Conservation (phyloP, 179 eudicot species). For the Spinacia oleracea region DNA sequence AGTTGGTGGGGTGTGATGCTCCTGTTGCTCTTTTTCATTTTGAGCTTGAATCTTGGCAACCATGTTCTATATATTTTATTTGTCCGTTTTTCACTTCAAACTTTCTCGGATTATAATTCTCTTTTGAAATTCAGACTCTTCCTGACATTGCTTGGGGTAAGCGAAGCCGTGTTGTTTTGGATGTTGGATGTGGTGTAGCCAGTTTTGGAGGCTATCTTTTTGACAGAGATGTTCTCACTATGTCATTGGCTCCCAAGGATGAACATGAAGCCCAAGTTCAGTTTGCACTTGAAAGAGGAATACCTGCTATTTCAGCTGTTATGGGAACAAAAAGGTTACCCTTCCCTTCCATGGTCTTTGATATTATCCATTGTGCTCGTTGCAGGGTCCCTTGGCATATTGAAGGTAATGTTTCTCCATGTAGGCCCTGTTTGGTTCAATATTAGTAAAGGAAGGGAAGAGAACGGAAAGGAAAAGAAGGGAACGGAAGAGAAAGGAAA, state of each 20-base stretch:
- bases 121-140: constrained; percentile 29
- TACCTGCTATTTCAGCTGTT: constrained; percentile 49
- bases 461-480: too few species aligned
- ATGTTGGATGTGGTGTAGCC: constrained; percentile 54
- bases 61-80: background rate
- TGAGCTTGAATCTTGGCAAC: background rate
- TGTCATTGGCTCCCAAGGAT: constrained; percentile 52
- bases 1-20: background rate
- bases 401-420: constrained; percentile 41
- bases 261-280: constrained; percentile 56
- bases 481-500: too few species aligned
- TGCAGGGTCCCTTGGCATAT: constrained; percentile 54
- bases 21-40: background rate
- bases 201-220: constrained; percentile 51
- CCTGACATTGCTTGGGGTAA: constrained; percentile 46
- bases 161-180: constrained; percentile 40
- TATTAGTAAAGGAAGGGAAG: too few species aligned
- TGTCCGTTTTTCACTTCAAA: background rate
- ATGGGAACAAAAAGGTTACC: constrained; percentile 50
- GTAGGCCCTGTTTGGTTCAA: too few species aligned
- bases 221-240: constrained; percentile 43
- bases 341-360: constrained; percentile 45
- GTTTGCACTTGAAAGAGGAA: constrained; percentile 48
- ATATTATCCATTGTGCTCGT: constrained; percentile 48
- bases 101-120: background rate